These are phyloP conservation scores for Lasiosphaeria hispida DNA, from an alignment of 495 filamentous ascomycete genomes.

Conservation along the genomic window DNA sequence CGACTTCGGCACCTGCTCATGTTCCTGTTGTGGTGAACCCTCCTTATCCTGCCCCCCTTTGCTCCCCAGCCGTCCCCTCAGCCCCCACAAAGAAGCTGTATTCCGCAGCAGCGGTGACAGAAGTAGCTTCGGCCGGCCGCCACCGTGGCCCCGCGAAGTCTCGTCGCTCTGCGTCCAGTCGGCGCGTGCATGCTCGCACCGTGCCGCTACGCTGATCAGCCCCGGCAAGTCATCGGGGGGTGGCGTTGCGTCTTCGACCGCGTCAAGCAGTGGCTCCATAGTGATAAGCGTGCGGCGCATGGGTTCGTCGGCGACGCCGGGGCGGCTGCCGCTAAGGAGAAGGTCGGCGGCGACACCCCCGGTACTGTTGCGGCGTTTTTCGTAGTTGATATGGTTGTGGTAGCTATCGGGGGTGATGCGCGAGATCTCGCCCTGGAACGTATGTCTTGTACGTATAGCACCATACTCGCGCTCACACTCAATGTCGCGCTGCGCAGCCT, in stretches of 20 bases:
- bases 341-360: no score
- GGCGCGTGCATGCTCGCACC: constrained; percentile 29
- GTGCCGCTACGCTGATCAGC: background rate
- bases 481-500: constrained; percentile 26
- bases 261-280: constrained; percentile 9
- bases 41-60: constrained; percentile 12
- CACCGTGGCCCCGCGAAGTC: background rate
- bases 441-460: constrained; percentile 10
- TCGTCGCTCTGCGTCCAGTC: constrained; percentile 51
- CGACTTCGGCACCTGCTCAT: background rate
- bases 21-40: background rate
- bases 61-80: constrained; percentile 29
- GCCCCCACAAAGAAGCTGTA: constrained; percentile 39
- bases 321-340: no score
- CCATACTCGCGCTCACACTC: constrained; percentile 14
- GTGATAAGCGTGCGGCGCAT: constrained; percentile 17
- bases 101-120: constrained; percentile 34
- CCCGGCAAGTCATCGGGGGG: constrained; percentile 9
- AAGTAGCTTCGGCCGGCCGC: constrained; percentile 8
- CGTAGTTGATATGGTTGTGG: background rate
- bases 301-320: background rate
- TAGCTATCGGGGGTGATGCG: constrained; percentile 11
- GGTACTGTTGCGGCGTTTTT: background rate
- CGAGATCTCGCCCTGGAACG: constrained; percentile 21
- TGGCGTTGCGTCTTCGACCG: constrained; percentile 7